Conservation (phyloP, 2,329 filamentous ascomycete genomes). For the Aspergillus sojae region DNA sequence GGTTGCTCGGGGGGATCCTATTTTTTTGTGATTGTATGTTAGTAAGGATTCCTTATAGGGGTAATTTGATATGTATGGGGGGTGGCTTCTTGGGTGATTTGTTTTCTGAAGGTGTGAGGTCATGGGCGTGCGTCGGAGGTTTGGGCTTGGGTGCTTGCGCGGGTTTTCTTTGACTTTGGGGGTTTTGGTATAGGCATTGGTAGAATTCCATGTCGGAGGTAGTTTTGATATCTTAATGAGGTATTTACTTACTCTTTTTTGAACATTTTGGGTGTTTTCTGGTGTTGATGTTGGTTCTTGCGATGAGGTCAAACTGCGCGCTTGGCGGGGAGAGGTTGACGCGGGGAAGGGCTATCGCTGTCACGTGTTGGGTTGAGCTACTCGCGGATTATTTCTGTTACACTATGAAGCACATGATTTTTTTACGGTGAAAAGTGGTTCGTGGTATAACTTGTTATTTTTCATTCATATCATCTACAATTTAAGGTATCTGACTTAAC, state of each 20-base stretch:
- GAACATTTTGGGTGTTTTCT: slow-evolving; percentile 64
- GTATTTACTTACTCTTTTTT: slow-evolving; percentile 76
- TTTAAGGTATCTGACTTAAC: slow-evolving; percentile 30
- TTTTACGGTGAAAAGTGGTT: not conserved
- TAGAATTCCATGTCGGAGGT: not conserved
- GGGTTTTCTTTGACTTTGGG: not conserved
- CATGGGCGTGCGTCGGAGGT: not conserved
- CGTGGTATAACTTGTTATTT: slow-evolving; percentile 4
- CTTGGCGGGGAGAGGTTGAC: not conserved
- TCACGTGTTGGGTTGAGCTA: not conserved
- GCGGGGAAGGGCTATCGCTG: slow-evolving; percentile 17
- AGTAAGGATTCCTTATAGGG: no score
- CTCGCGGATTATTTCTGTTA: not conserved
- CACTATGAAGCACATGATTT: not conserved
- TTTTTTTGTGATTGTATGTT: slow-evolving; percentile 16
- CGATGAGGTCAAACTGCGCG: not conserved
- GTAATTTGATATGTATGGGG: no score
- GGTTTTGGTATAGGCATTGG: not conserved
- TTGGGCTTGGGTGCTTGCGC: not conserved
- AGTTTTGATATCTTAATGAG: not conserved
- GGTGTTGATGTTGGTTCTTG: not conserved
- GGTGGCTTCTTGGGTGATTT: not conserved
- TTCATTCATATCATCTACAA: slow-evolving; percentile 4
- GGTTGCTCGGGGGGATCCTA: slow-evolving; percentile 75
- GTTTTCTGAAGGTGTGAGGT: not conserved